Conservation (phyloP, 108 stramenopile species). For the Cyclotella baltica region DNA sequence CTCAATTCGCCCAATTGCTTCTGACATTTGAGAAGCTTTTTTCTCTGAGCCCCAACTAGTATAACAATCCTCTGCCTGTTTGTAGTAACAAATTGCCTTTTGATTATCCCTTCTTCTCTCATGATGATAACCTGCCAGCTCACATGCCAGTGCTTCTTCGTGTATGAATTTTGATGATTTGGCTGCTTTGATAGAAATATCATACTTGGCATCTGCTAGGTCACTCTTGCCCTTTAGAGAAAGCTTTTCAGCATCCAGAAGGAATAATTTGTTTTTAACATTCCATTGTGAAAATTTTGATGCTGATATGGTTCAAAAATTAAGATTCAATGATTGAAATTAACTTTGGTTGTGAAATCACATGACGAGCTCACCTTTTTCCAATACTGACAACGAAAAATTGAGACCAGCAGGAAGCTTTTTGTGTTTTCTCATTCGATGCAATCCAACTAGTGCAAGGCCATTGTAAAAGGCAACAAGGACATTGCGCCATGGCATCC, state of each 20-base stretch:
- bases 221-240: conserved; percentile 12
- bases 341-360: background rate
- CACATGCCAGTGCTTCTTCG: conserved; percentile 41
- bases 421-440: conserved; percentile 2
- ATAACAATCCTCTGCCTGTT: conserved; percentile 34
- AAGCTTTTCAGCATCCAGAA: conserved; percentile 30
- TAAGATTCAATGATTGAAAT: background rate
- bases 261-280: conserved; percentile 9
- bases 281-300: conserved; percentile 8
- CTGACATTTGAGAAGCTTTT: conserved; percentile 8
- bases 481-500: conserved; percentile 2
- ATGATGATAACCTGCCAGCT: conserved; percentile 18
- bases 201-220: conserved; percentile 19
- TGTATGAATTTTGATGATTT: conserved; percentile 28
- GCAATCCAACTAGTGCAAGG: conserved; percentile 2
- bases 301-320: background rate
- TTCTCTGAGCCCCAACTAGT: conserved; percentile 26
- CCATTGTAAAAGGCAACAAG: background rate
- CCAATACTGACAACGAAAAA: background rate
- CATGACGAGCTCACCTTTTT: background rate
- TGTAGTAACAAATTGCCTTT: conserved; percentile 14
- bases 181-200: conserved; percentile 25
- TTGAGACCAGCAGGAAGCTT: background rate
- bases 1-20: no score
- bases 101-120: conserved; percentile 14